phyloP scores from a whole-genome alignment of 164 flowering plant genomes.

The Chloranthus sessilifolius region DNA sequence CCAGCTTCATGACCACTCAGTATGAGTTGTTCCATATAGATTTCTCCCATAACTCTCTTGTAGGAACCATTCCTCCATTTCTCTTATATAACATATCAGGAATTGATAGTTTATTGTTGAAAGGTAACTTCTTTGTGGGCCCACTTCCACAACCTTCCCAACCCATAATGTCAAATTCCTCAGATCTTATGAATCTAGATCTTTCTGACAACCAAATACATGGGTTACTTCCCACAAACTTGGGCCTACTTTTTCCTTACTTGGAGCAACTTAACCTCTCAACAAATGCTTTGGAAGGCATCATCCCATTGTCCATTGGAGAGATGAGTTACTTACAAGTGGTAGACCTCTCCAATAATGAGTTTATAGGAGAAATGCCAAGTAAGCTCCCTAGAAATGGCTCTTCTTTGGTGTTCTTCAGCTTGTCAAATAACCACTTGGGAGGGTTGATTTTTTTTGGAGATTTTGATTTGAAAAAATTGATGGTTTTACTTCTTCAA shows the following conservation, averaged over 20 bases:
- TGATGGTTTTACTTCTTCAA: not conserved
- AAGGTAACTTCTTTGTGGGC: not conserved
- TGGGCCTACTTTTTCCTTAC: conserved; percentile 2
- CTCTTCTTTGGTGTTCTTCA: not conserved
- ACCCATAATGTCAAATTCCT: not conserved
- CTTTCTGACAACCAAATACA: conserved; percentile 1
- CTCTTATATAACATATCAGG: too few species aligned
- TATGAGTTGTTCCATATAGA: too few species aligned
- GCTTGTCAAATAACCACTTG: not conserved
- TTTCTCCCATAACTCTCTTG: too few species aligned
- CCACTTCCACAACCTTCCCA: conserved; percentile 3
- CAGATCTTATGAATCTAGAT: not conserved
- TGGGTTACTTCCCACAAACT: conserved; percentile 4
- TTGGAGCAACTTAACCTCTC: conserved; percentile 4
- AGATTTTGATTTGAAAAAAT: not conserved
- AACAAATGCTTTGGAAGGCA: conserved; percentile 5
- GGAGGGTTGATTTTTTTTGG: not conserved
- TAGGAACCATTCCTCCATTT: too few species aligned
- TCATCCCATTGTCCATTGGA: not conserved
- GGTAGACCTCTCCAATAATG: conserved; percentile 2
- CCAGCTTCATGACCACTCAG: too few species aligned
- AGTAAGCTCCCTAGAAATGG: not conserved
- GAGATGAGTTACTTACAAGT: not conserved
- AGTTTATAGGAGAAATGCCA: not conserved
- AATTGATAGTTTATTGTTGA: too few species aligned